Conservation (phyloP, 2,329 filamentous ascomycete genomes). For the Phialophora macrospora region DNA sequence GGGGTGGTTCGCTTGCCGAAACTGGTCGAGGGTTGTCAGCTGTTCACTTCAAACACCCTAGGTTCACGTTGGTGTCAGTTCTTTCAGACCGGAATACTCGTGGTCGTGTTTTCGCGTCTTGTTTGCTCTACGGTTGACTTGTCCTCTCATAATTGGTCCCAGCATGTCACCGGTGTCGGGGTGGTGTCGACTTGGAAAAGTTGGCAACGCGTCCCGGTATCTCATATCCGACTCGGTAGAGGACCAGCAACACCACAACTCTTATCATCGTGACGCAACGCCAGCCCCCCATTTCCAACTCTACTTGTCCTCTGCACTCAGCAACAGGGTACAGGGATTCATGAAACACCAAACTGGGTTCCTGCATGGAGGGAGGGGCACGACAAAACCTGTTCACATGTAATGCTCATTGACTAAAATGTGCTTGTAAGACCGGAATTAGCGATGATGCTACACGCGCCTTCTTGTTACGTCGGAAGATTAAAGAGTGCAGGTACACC, state of each 20-base stretch:
- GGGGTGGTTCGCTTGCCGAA: background rate
- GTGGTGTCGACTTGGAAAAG: background rate
- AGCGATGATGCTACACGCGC: background rate
- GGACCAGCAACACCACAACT: background rate
- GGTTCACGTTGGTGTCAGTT: background rate
- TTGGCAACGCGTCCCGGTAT: background rate
- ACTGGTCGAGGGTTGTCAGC: background rate
- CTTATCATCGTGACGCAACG: background rate
- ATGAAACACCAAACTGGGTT: slow-evolving; percentile 6
- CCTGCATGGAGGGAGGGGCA: slow-evolving; percentile 2
- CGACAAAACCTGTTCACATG: background rate
- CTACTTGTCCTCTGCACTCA: background rate
- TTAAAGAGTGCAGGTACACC: background rate
- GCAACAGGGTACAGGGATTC: background rate
- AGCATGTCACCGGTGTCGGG: background rate
- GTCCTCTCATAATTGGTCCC: background rate
- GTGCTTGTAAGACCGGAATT: background rate
- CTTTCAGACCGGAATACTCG: background rate
- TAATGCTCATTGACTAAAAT: background rate
- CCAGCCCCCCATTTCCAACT: background rate
- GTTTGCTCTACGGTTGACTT: background rate
- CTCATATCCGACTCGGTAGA: background rate
- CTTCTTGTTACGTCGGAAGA: background rate
- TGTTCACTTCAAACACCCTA: background rate
- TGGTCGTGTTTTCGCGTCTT: background rate